These are phyloP conservation scores for Rhizophora mangle DNA, from an alignment of 345 rosid species.

Conservation along the genomic window DNA sequence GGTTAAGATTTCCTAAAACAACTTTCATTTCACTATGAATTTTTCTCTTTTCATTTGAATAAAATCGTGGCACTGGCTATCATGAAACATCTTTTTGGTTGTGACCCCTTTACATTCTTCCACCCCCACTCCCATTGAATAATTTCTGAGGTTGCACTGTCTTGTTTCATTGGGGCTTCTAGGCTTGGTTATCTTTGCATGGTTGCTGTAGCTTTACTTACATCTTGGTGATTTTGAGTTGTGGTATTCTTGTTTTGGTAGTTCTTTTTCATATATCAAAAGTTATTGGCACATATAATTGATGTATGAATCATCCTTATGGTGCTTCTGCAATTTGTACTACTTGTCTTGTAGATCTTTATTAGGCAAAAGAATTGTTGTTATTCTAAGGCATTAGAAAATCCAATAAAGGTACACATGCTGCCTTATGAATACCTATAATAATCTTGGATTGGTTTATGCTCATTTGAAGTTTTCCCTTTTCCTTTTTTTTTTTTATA, in stretches of 20 bases:
- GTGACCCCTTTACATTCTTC: too few species aligned
- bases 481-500: constrained; percentile 6
- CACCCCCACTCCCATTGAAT: too few species aligned
- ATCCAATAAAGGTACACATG: constrained; percentile 75
- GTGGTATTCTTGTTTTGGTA: background rate
- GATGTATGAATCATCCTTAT: background rate
- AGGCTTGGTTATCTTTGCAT: too few species aligned
- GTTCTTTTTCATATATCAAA: background rate
- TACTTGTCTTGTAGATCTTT: constrained; percentile 60
- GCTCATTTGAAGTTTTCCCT: constrained; percentile 4
- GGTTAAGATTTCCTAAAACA: too few species aligned
- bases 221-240: constrained; percentile 1
- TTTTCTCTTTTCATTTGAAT: too few species aligned
- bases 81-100: too few species aligned
- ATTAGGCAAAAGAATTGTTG: constrained; percentile 90
- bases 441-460: background rate
- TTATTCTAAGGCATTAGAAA: constrained; percentile 89
- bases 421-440: background rate
- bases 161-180: too few species aligned
- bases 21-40: too few species aligned
- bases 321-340: constrained; percentile 11
- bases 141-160: too few species aligned
- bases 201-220: background rate
- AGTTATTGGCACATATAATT: background rate
- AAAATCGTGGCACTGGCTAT: too few species aligned